Conservation (phyloP, 768 basidiomycete genomes). For the Megacollybia marginata region DNA sequence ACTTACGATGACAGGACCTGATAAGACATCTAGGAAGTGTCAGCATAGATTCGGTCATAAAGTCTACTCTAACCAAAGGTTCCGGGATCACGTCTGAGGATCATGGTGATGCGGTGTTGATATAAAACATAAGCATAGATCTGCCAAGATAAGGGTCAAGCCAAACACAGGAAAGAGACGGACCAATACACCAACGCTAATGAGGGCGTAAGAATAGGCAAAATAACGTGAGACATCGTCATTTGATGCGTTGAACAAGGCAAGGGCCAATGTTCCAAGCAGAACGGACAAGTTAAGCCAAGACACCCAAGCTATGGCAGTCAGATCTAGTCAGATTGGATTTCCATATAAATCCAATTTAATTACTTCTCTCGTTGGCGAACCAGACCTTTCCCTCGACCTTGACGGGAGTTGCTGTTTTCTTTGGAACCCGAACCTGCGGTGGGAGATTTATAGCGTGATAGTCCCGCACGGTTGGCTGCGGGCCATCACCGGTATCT, state of each 20-base stretch:
- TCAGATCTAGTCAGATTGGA: neutral
- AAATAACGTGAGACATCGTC: slow-evolving; percentile 68
- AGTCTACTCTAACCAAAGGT: slow-evolving; percentile 60
- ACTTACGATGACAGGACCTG: slow-evolving; percentile 81
- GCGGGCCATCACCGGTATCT: slow-evolving; percentile 44
- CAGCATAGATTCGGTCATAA: neutral
- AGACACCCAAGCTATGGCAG: slow-evolving; percentile 71
- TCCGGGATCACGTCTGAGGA: slow-evolving; percentile 80
- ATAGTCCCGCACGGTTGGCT: slow-evolving; percentile 65
- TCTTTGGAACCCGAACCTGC: slow-evolving; percentile 71
- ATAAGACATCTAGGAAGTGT: slow-evolving; percentile 54
- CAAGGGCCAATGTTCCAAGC: slow-evolving; percentile 77
- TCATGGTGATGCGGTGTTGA: slow-evolving; percentile 85
- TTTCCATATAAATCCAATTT: neutral
- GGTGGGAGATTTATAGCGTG: slow-evolving; percentile 66
- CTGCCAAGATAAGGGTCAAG: slow-evolving; percentile 24
- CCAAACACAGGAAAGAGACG: slow-evolving; percentile 9
- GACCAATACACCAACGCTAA: slow-evolving; percentile 69
- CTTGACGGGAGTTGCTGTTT: slow-evolving; percentile 72
- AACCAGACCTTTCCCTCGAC: slow-evolving; percentile 98
- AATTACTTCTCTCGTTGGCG: slow-evolving; percentile 86
- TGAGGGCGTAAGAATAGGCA: slow-evolving; percentile 74
- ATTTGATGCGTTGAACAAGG: slow-evolving; percentile 81
- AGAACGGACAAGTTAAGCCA: slow-evolving; percentile 86
- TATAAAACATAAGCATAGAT: slow-evolving; percentile 84